Evolutionary conservation across 768 basidiomycete species (phyloP), one percentile per base, ranked within the genome.

Genomic region (Amanita inopinata): DNA sequence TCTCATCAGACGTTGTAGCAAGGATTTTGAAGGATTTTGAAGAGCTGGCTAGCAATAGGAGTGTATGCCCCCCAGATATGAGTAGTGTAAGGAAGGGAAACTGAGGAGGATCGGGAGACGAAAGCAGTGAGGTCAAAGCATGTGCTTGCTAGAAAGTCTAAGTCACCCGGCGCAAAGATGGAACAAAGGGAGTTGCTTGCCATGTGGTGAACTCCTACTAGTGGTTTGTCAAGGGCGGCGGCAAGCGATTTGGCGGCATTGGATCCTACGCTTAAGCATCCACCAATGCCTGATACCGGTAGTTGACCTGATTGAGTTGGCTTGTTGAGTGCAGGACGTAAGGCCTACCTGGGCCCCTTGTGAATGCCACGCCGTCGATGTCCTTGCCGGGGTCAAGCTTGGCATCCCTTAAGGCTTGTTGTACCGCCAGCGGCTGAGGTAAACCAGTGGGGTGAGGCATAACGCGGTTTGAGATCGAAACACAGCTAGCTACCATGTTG

Each of bases 181-280:
- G 15, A 37, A 7, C 25, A 44, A 31, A 30, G 41, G n/a, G 38
- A 24, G 15, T 5, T 30, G 54, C 66, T 35, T 27, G 90, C 92
- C 93, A 97, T 98, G 54, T 98, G 93, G 61, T 97, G 89, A 4
- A 96, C 87, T 2, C 91, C 91, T 2, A 94, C 74, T 3, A 94
- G 46, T 0, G 91, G 92, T 53, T 90, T 86, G 31, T 72, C 68
- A 9, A 77, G 65, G 0, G 79, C 80, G 0, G 88, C 83, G 0
- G 91, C 90, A 2, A 98, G 65, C 0, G 80, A 76, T 56, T 87
- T 88, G n/a, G 90, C 89, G 4, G 88, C 80, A 46, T 85, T 85
- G 7, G 78, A 76, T 33, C 79, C 78, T 2, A 90, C 83, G 18
- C 74, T 74, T 9, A 98, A 69, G 57, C 89, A 92, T 1, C 85